phyloP scores from a whole-genome alignment of 2,329 filamentous ascomycete genomes.

The Aplosporella prunicola region DNA sequence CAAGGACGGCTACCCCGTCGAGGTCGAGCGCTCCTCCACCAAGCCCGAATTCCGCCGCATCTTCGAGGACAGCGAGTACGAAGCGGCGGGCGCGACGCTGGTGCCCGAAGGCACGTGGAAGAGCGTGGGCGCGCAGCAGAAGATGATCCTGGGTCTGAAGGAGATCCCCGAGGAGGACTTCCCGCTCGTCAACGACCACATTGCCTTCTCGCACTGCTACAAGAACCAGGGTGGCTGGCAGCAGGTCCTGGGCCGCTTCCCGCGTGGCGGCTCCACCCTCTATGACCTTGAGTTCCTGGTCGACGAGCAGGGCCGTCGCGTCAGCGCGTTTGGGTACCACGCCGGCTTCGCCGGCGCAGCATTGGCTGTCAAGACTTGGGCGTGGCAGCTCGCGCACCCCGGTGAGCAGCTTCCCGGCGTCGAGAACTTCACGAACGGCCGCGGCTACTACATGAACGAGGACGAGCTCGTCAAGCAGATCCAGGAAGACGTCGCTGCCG shows the following conservation, averaged over 20 bases:
- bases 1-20: constrained; percentile 31
- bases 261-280: constrained; percentile 64
- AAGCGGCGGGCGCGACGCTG: constrained; percentile 29
- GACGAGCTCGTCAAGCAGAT: constrained; percentile 62
- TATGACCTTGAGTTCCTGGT: constrained; percentile 82
- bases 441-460: constrained; percentile 62
- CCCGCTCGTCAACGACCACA: constrained; percentile 30
- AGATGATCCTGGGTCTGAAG: constrained; percentile 34
- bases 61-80: constrained; percentile 33
- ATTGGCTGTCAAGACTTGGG: constrained; percentile 57
- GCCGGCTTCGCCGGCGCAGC: constrained; percentile 39
- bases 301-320: constrained; percentile 59
- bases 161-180: constrained; percentile 31
- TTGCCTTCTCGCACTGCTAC: constrained; percentile 35
- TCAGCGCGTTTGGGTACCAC: constrained; percentile 58
- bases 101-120: constrained; percentile 30
- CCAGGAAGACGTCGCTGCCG: constrained; percentile 58
- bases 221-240: constrained; percentile 52
- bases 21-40: constrained; percentile 31
- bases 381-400: constrained; percentile 67
- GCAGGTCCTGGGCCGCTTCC: constrained; percentile 67
- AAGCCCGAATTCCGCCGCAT: constrained; percentile 30
- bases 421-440: constrained; percentile 39
- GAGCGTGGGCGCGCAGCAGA: constrained; percentile 24
- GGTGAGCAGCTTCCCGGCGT: constrained; percentile 57